Evolutionary conservation across 495 filamentous ascomycete genomes (phyloP), one percentile per base, ranked within the genome.

Genomic region (Parathielavia appendiculata): DNA sequence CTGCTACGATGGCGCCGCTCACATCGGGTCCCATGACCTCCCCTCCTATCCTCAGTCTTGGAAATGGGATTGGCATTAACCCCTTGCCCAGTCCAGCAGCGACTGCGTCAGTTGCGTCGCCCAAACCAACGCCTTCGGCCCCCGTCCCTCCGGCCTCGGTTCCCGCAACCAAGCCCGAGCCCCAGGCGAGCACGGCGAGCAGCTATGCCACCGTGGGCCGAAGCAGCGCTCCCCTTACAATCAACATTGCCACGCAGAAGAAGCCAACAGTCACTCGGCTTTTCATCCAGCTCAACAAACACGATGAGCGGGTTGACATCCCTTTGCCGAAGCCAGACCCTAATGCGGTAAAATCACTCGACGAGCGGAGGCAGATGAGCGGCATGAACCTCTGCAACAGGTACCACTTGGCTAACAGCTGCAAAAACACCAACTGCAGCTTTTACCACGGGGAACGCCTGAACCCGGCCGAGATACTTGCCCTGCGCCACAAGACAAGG

Each of bases 301-400:
- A 54, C 20, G 49, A 67, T 16, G 53, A 73, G 49, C 71, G 74
- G 4, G 26, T 76, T 23, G 74, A 76, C n/a, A 64, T 66, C 30
- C 70, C 62, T 0, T 32, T 72, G 38, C 60, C 64, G 16, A 67
- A 46, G 41, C 11, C 45, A 2, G 68, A 72, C 22, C 8, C 30
- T 0, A 19, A 23, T 4, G 63, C 65, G 2, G 60, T 68, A 7
- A 53, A 60, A n/a, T 41, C 56, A 7, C 53, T 72, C 22, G 58
- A 58, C 4, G 68, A 73, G 13, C 65, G 65, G 4, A 47, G 47
- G 8, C 56, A 52, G 5, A 65, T 40, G 14, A 70, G 69, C 20
- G 59, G 58, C 4, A 57, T 53, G 35, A 70, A 71, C 40, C 66
- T 67, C 41, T 76, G 74, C 57, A 75, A 76, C 56, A 38, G 62